A percentile compares a stretch with the other conserved stretches of the same genome.
phyloP scores from a whole-genome alignment of 2,329 filamentous ascomycete genomes.

The Uncinocarpus reesii region DNA sequence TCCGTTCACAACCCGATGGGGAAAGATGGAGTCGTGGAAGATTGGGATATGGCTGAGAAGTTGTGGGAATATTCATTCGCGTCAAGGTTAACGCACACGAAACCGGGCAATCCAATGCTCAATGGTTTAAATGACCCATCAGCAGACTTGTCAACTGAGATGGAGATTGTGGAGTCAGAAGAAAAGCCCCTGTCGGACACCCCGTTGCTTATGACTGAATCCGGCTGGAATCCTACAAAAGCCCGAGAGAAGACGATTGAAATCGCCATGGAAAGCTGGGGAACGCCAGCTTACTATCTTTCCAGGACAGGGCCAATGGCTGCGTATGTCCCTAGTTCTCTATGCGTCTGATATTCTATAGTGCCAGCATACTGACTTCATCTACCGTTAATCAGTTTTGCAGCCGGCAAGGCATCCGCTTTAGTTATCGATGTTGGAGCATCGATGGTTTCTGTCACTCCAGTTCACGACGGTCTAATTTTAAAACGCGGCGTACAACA shows the following conservation, averaged over 20 bases:
- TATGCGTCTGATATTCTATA: neutral
- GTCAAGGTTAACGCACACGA: slow-evolving; percentile 70
- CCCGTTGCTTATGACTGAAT: slow-evolving; percentile 86
- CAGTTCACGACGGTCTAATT: slow-evolving; percentile 88
- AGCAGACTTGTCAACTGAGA: slow-evolving; percentile 49
- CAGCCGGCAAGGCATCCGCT: slow-evolving; percentile 83
- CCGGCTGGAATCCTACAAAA: slow-evolving; percentile 82
- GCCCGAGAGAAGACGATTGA: slow-evolving; percentile 89
- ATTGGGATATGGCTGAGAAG: slow-evolving; percentile 85
- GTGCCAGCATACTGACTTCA: slow-evolving; percentile 2
- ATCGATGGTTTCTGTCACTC: slow-evolving; percentile 76
- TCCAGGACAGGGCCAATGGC: slow-evolving; percentile 80
- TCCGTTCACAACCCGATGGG: slow-evolving; percentile 90
- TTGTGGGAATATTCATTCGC: slow-evolving; percentile 91
- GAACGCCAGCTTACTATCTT: slow-evolving; percentile 86
- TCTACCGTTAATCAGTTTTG: slow-evolving; percentile 48
- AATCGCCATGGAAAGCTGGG: slow-evolving; percentile 95
- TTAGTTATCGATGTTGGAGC: slow-evolving; percentile 88
- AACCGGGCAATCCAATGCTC: slow-evolving; percentile 57
- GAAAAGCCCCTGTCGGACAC: slow-evolving; percentile 79
- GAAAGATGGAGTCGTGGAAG: slow-evolving; percentile 79
- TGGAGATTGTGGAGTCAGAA: slow-evolving; percentile 51
- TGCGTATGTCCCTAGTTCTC: slow-evolving; percentile 42
- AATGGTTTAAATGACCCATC: slow-evolving; percentile 68
- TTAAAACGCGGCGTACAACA: slow-evolving; percentile 81